A percentile compares a stretch with the other conserved stretches of the same genome.
Conservation (phyloP, 306 rosid genomes). For the Glycine latifolia region DNA sequence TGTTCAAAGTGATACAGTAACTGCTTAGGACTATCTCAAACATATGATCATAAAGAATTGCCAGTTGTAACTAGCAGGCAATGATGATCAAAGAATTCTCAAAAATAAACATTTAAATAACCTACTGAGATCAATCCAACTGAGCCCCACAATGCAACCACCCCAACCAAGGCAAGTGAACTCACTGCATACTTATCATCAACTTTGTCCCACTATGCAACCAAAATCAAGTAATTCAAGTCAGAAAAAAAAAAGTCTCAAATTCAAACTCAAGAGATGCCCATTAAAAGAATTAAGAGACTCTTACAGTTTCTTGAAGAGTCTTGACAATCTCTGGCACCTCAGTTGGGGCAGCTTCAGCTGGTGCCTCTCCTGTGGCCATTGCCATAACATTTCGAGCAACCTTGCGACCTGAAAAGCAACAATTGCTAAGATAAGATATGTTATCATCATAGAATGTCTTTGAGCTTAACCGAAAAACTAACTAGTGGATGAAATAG, state of each 20-base stretch:
- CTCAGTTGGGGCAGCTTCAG: constrained; percentile 73
- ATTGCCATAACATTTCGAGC: constrained; percentile 81
- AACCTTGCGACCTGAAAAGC: constrained; percentile 67
- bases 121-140: constrained; percentile 79
- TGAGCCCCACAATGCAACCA: constrained; percentile 72
- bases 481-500: too few relatives aligned
- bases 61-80: background rate
- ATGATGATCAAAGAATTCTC: background rate
- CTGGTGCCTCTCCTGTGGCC: constrained; percentile 94
- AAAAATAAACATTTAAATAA: constrained; percentile 40
- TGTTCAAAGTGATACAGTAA: constrained; percentile 46
- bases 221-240: constrained; percentile 31
- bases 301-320: constrained; percentile 69
- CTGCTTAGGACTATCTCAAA: constrained; percentile 30
- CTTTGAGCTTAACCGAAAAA: background rate
- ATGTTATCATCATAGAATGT: background rate
- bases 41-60: background rate
- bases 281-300: background rate
- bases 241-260: constrained; percentile 23
- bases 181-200: constrained; percentile 94
- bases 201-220: constrained; percentile 84
- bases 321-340: constrained; percentile 74
- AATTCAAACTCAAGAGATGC: background rate
- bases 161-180: constrained; percentile 70
- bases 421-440: background rate